These are phyloP conservation scores for Venturia nashicola DNA, from an alignment of 2,329 filamentous ascomycete genomes.

Conservation along the genomic window DNA sequence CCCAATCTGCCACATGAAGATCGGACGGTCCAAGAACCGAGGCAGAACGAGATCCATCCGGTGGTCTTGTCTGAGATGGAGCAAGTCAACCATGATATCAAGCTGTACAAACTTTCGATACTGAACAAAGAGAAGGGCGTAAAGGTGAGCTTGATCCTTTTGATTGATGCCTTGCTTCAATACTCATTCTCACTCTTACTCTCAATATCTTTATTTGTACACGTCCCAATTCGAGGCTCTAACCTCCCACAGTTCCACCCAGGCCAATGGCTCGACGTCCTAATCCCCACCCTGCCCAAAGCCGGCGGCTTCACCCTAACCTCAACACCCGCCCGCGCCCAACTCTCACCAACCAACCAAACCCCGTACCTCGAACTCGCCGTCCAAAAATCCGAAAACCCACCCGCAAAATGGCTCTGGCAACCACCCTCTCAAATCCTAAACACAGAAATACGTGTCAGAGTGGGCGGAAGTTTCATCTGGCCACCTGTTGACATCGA, in stretches of 20 bases:
- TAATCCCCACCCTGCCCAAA: constrained; percentile 54
- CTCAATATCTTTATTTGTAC: neutral
- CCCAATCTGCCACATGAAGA: constrained; percentile 42
- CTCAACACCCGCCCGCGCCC: constrained; percentile 50
- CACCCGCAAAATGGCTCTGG: constrained; percentile 69
- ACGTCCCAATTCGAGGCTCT: neutral
- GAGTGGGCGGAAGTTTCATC: constrained; percentile 70
- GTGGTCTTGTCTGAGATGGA: constrained; percentile 51
- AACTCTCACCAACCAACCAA: constrained; percentile 15
- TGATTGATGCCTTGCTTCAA: neutral
- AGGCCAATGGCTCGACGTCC: constrained; percentile 82
- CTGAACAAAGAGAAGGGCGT: constrained; percentile 33
- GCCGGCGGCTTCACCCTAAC: constrained; percentile 85
- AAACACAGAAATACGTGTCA: constrained; percentile 47
- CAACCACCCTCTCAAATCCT: constrained; percentile 42
- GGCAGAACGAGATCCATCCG: constrained; percentile 50
- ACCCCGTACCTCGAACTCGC: constrained; percentile 60
- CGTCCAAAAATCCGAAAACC: constrained; percentile 62
- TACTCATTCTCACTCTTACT: neutral
- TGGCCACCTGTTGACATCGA: constrained; percentile 47
- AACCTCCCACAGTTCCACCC: constrained; percentile 49
- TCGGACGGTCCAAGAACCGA: constrained; percentile 61
- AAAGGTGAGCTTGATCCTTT: constrained; percentile 28
- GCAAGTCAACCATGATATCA: constrained; percentile 53
- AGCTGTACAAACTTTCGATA: constrained; percentile 54